Percentiles rank a stretch among this genome's conserved stretches.
phyloP scores from a whole-genome alignment of 1,139 yeast species.

The Schwanniomyces etchellsii region DNA sequence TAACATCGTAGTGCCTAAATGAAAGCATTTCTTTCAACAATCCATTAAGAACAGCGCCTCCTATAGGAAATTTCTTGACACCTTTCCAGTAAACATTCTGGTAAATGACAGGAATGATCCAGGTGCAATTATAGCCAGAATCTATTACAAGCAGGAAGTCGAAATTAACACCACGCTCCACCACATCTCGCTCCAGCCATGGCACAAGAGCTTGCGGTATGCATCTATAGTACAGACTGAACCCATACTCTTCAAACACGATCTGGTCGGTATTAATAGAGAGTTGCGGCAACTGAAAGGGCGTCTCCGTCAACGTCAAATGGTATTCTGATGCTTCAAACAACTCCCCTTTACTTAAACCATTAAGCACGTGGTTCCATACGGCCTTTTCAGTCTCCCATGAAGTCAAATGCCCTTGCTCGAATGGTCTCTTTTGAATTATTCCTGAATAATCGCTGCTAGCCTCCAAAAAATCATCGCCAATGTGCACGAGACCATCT shows the following conservation, averaged over 20 bases:
- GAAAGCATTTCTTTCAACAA: constrained; percentile 78
- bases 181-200: constrained; percentile 31
- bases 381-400: constrained; percentile 93
- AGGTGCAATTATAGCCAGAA: constrained; percentile 82
- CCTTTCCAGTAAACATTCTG: constrained; percentile 80
- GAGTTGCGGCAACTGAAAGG: constrained; percentile 76
- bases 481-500: constrained; percentile 71
- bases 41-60: constrained; percentile 82
- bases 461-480: constrained; percentile 55
- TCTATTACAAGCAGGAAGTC: constrained; percentile 82
- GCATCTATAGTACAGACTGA: constrained; percentile 58
- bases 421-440: constrained; percentile 74
- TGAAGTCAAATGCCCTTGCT: constrained; percentile 79
- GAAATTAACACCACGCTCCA: constrained; percentile 13
- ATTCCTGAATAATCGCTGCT: constrained; percentile 76
- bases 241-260: constrained; percentile 89
- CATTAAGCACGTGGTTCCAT: constrained; percentile 72
- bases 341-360: constrained; percentile 24
- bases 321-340: constrained; percentile 44
- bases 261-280: constrained; percentile 88
- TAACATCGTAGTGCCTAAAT: constrained; percentile 87
- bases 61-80: constrained; percentile 69
- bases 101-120: constrained; percentile 78
- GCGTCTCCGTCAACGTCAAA: constrained; percentile 67
- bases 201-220: constrained; percentile 67